Evolutionary conservation across 1,139 yeast species (phyloP).

Genomic region (Candida buenavistaensis): DNA sequence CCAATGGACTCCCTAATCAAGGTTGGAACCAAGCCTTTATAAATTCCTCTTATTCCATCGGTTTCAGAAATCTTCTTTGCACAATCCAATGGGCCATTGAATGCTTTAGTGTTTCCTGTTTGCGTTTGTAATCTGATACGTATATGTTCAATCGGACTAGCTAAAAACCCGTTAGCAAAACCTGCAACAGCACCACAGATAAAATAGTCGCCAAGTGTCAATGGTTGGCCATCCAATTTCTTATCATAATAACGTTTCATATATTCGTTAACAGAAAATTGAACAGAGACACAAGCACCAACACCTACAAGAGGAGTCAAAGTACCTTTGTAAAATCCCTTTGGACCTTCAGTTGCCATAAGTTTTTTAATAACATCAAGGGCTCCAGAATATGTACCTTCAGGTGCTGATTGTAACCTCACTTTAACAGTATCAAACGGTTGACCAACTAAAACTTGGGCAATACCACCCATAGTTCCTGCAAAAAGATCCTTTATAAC

Average conservation of each 20-base stretch:
- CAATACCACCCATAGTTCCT: constrained; percentile 92
- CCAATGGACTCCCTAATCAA: constrained; percentile 82
- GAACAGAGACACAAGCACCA: constrained; percentile 89
- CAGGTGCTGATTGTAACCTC: constrained; percentile 81
- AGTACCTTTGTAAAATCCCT: constrained; percentile 89
- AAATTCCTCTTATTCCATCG: constrained; percentile 62
- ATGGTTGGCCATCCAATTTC: constrained; percentile 38
- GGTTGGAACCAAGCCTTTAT: constrained; percentile 80
- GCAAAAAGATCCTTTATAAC: constrained; percentile 81
- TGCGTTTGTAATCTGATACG: constrained; percentile 91
- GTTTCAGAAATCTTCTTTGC: constrained; percentile 54
- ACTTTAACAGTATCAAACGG: constrained; percentile 96
- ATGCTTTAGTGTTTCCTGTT: constrained; percentile 47
- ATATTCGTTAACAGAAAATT: constrained; percentile 81
- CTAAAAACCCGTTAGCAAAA: constrained; percentile 80
- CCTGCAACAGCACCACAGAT: constrained; percentile 87
- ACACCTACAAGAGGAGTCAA: constrained; percentile 83
- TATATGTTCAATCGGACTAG: constrained; percentile 90
- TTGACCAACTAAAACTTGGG: constrained; percentile 94
- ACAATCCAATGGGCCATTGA: constrained; percentile 81
- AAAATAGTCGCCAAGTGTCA: constrained; percentile 62
- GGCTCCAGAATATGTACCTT: constrained; percentile 73
- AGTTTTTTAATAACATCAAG: constrained; percentile 73
- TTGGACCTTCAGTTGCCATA: constrained; percentile 70
- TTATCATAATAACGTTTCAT: constrained; percentile 76